phyloP scores from a whole-genome alignment of 805 yeast genomes.

The Starmerella sp. region DNA sequence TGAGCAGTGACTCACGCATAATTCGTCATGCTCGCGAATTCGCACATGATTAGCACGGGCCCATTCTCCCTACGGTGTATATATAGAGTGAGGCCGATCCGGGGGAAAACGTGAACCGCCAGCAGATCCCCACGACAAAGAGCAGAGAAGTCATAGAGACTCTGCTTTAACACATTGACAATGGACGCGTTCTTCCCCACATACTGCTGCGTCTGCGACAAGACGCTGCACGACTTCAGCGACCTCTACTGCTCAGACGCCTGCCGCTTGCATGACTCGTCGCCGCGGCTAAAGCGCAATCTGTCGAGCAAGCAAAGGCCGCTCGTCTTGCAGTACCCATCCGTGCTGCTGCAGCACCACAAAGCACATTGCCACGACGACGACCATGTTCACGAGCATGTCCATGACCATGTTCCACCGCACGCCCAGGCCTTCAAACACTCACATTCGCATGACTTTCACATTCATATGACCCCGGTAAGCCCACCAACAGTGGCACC shows the following conservation, averaged over 20 bases:
- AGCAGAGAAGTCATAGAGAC: neutral
- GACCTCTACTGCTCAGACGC: constrained; percentile 28
- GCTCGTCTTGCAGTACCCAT: constrained; percentile 12
- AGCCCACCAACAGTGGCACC: constrained; percentile 8
- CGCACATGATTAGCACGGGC: constrained; percentile 5
- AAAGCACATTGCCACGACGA: neutral
- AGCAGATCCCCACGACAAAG: too few species aligned
- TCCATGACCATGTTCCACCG: neutral
- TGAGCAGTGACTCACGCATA: constrained; percentile 4
- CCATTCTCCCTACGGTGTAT: neutral
- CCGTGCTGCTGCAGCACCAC: constrained; percentile 7
- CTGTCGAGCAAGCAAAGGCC: constrained; percentile 1
- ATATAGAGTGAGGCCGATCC: neutral
- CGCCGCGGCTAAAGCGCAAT: neutral
- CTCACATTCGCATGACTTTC: neutral
- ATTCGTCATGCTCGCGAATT: constrained; percentile 16
- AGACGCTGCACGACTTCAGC: constrained; percentile 22
- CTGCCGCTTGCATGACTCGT: constrained; percentile 26
- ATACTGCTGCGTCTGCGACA: constrained; percentile 32
- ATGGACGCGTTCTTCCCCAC: constrained; percentile 23
- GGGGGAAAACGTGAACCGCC: neutral
- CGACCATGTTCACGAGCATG: neutral
- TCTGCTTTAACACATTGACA: neutral
- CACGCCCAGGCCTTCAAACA: neutral
- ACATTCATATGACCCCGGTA: neutral